Evolutionary conservation across 768 basidiomycete genomes (phyloP), one percentile per base, ranked within the genome.

Genomic region (Panaeolus cyanescens): DNA sequence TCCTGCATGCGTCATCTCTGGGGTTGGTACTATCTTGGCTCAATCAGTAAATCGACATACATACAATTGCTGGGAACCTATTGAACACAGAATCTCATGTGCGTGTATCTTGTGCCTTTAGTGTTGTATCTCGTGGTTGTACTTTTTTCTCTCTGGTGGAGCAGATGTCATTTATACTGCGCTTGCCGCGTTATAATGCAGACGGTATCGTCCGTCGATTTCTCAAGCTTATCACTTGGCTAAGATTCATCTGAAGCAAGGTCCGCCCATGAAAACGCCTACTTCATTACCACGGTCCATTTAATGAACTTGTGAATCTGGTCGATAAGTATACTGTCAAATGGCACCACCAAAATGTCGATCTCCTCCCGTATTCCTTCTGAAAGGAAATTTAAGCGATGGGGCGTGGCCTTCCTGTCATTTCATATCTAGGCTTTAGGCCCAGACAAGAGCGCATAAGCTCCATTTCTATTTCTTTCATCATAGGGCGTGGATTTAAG

Each of bases 401-500:
- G 45, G 45, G 45, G 2, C 30, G 45, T 10, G 17, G 8, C 30
- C 7, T 5, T 15, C 45, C 45, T 28, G 45, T 50, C 22, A 50
- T 22, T 50, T 42, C 25, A 8, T 50, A 12, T 50, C 8, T 50
- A 28, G 25, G 13, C 25, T 6, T 28, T 15, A 50, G 4, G 22
- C 25, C 45, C 19, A 50, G n/a, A n/a, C n/a, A n/a, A n/a, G 45
- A 50, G 45, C 45, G 45, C 45, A 50, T 50, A 50, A 50, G 45
- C 45, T 50, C 45, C 45, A 50, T 50, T 28, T 6, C 45, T 50
- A 9, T 50, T 28, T n/a, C n/a, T n/a, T 50, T 50, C 25, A 25
- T 50, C 15, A 28, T 50, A 28, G 9, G 30, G 7, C 19, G 45
- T 50, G 45, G 45, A 50, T 13, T 12, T 50, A 50, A 50, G 45